Percentiles rank a stretch among this genome's conserved stretches.
These are phyloP conservation scores for Chrysoporthe austroafricana DNA, from an alignment of 2,329 filamentous ascomycete species.

Conservation along the genomic window DNA sequence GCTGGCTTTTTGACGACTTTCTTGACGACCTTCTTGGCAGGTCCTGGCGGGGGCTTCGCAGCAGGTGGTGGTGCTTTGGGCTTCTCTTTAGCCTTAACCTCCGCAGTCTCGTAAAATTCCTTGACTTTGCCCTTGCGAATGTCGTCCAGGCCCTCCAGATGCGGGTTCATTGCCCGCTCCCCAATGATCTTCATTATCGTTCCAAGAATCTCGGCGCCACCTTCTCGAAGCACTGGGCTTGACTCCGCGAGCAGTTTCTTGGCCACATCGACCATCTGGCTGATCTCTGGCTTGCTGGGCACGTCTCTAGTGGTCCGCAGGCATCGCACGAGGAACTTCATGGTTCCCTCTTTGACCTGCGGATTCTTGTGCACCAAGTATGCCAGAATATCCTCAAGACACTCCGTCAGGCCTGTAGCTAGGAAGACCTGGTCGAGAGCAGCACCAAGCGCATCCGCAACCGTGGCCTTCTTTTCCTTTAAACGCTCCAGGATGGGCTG, in stretches of 20 bases:
- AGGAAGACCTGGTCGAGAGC: constrained; percentile 75
- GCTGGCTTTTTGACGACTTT: constrained; percentile 58
- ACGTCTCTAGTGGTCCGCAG: constrained; percentile 82
- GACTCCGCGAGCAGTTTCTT: constrained; percentile 92
- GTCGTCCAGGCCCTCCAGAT: constrained; percentile 90
- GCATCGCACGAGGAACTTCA: constrained; percentile 90
- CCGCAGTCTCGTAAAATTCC: constrained; percentile 81
- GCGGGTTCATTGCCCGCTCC: constrained; percentile 91
- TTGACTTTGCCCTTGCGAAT: constrained; percentile 96
- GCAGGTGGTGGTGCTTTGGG: constrained; percentile 77
- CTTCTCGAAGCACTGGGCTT: constrained; percentile 81
- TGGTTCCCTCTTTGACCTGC: constrained; percentile 93
- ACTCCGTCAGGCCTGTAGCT: constrained; percentile 76
- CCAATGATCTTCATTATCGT: constrained; percentile 99
- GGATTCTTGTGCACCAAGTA: constrained; percentile 94
- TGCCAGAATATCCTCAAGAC: constrained; percentile 85
- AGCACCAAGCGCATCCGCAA: constrained; percentile 84
- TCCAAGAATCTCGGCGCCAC: constrained; percentile 88
- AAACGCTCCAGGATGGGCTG: constrained; percentile 90
- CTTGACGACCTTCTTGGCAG: constrained; percentile 49
- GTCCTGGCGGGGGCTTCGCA: constrained; percentile 53
- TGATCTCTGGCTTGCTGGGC: constrained; percentile 82
- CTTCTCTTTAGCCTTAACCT: constrained; percentile 89
- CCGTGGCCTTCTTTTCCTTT: constrained; percentile 93
- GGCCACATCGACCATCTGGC: constrained; percentile 80